Evolutionary conservation across 768 basidiomycete genomes (phyloP), one percentile per base, ranked within the genome.

Genomic region (Boletus barrowsii): DNA sequence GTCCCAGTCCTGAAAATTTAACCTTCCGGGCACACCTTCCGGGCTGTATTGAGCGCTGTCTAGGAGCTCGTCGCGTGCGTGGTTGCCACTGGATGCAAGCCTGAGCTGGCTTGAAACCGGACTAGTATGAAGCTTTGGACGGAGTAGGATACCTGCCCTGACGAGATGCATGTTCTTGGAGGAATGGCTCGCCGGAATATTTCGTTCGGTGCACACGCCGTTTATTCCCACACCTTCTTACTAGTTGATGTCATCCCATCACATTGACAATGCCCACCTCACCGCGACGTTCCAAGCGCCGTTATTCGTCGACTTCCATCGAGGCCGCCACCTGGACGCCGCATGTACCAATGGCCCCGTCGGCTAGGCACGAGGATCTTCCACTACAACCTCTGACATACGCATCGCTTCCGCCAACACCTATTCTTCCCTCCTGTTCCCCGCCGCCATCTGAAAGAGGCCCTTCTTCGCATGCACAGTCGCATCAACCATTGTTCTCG

Each of bases 381-480:
- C 42, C 47, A 4, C 32, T 40, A 17, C 68, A 71, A 46, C 81
- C 80, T 13, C 71, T 83, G 24, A 76, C 83, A 0, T 90, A 90
- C 62, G 79, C 86, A 6, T 90, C 88, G 0, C 76, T 90, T 40
- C 88, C 88, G 5, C 80, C 88, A 0, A 87, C 88, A 10, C 88
- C 88, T 13, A 83, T 87, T 47, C 73, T 78, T 18, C 72, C 78
- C 24, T 81, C 83, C 42, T 72, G 37, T 37, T 68, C 69, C 15
- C 68, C 71, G 0, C 65, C 67, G 7, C 59, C 65, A 13, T 56
- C 55, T 14, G 49, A 48, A 37, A 46, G 57, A n/a, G 20, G 22
- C n/a, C 24, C 60, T 56, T 29, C 63, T 51, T 53, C 60, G 53
- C 53, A 55, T 24, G 30, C 55, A 24, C 59, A 58, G 39, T 56